These are phyloP conservation scores for Pulveroboletus ravenelii DNA, from an alignment of 768 basidiomycete genomes.

Conservation along the genomic window DNA sequence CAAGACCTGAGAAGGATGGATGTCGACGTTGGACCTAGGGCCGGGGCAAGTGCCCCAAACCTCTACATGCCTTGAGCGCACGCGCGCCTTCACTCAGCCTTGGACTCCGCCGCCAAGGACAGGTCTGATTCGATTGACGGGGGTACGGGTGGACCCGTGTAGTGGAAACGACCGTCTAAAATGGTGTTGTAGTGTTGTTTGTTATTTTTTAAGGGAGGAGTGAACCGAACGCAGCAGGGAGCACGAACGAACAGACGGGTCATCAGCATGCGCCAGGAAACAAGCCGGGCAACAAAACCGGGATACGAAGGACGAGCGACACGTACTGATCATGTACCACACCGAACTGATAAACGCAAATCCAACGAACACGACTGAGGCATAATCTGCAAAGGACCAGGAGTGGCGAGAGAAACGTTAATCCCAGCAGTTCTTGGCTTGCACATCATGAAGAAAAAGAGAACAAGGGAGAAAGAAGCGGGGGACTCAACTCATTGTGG, in stretches of 20 bases:
- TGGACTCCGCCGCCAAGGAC: not conserved
- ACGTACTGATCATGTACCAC: slow-evolving; percentile 59
- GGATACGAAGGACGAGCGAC: not conserved
- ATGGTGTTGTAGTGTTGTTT: too few relatives aligned
- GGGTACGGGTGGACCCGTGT: slow-evolving; percentile 41
- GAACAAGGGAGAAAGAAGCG: not conserved
- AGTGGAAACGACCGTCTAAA: slow-evolving; percentile 41
- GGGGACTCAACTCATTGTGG: slow-evolving; percentile 40
- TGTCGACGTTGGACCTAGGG: too few relatives aligned
- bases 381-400: slow-evolving; percentile 45
- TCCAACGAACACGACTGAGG: slow-evolving; percentile 62
- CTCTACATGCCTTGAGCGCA: too few relatives aligned
- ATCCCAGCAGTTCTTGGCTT: not conserved
- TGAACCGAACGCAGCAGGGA: too few relatives aligned
- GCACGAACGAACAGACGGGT: not conserved
- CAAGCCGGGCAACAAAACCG: too few relatives aligned
- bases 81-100: slow-evolving; percentile 2
- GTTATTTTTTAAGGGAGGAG: too few relatives aligned
- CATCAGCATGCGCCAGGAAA: not conserved
- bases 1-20: not conserved
- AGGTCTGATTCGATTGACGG: slow-evolving; percentile 15
- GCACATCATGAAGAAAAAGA: not conserved
- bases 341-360: slow-evolving; percentile 52
- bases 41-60: too few relatives aligned
- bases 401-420: not conserved